Evolutionary conservation across 345 rosid species (phyloP).

Genomic region (Crucihimalaya himalaica): DNA sequence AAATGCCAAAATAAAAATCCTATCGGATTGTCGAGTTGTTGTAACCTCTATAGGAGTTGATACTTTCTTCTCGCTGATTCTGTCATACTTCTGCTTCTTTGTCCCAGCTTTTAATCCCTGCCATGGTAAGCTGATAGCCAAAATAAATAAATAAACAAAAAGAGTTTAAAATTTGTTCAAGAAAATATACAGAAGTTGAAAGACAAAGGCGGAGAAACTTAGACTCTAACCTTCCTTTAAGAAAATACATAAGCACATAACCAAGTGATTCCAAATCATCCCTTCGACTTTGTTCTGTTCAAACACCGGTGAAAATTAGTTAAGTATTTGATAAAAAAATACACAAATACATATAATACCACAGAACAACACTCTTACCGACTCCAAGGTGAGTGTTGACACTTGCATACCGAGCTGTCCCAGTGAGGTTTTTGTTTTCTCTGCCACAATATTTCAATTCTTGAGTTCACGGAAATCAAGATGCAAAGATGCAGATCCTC

Average conservation of each 20-base stretch:
- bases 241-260: slow-evolving; percentile 84
- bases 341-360: slow-evolving; percentile 8
- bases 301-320: neutral
- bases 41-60: slow-evolving; percentile 81
- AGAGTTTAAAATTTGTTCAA: neutral
- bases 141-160: neutral
- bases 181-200: slow-evolving; percentile 9
- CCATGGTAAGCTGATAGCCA: slow-evolving; percentile 74
- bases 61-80: slow-evolving; percentile 85
- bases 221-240: slow-evolving; percentile 72
- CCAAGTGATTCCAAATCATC: slow-evolving; percentile 95
- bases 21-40: neutral
- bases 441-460: slow-evolving; percentile 36
- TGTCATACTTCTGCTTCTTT: slow-evolving; percentile 86
- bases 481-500: neutral
- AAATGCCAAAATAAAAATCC: neutral
- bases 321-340: neutral
- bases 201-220: neutral
- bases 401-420: slow-evolving; percentile 93
- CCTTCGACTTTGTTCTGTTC: slow-evolving; percentile 87
- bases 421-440: slow-evolving; percentile 84
- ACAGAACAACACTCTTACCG: slow-evolving; percentile 47
- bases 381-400: slow-evolving; percentile 85
- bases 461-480: neutral
- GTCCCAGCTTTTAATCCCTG: slow-evolving; percentile 89